These are phyloP conservation scores for Termitomyces sp. DNA, from an alignment of 768 basidiomycete genomes.

Conservation along the genomic window DNA sequence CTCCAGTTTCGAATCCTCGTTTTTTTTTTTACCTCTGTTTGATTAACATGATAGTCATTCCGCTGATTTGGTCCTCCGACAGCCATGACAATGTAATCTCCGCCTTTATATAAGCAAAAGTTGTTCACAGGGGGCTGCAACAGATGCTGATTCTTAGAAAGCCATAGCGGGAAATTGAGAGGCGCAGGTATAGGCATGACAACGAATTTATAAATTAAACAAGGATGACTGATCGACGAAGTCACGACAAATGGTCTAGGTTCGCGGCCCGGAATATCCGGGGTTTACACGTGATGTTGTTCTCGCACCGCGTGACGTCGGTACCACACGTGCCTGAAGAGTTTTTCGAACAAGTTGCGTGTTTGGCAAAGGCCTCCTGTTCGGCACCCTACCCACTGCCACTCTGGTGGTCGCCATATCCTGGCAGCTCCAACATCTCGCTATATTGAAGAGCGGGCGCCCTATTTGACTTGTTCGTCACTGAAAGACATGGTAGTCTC, in stretches of 20 bases:
- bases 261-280: conserved; percentile 3
- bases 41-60: conserved; percentile 92
- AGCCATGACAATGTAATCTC: conserved; percentile 92
- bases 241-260: too few relatives aligned
- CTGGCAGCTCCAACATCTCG: not conserved
- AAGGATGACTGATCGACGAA: too few relatives aligned
- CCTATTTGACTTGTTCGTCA: not conserved
- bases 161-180: conserved; percentile 88
- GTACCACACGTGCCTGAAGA: conserved; percentile 16
- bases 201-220: not conserved
- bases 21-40: conserved; percentile 69
- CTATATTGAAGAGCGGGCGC: not conserved
- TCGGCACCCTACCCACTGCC: not conserved
- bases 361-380: conserved; percentile 5
- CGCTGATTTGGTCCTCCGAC: conserved; percentile 94
- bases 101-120: conserved; percentile 34
- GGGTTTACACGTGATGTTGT: conserved; percentile 13
- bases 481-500: conserved; percentile 27
- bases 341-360: conserved; percentile 14
- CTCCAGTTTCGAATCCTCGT: not conserved
- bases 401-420: not conserved
- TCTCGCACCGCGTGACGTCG: conserved; percentile 14
- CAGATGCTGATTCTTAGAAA: conserved; percentile 71
- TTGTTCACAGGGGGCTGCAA: conserved; percentile 34
- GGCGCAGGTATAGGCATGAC: conserved; percentile 30